phyloP scores from a whole-genome alignment of 805 yeast species.

The Lipomyces lipofer region DNA sequence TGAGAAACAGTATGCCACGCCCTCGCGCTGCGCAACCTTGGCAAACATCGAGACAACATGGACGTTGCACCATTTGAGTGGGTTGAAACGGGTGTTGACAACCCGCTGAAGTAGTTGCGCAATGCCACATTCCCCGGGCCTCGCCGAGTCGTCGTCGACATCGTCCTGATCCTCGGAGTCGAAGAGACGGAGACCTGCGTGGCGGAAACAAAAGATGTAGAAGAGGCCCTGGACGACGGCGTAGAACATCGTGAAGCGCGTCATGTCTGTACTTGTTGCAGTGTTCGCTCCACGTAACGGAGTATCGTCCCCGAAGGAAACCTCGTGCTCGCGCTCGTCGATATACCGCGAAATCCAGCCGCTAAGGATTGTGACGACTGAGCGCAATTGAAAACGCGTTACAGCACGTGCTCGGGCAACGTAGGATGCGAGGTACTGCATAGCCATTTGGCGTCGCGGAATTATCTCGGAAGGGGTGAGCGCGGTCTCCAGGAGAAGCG shows the following conservation, averaged over 20 bases:
- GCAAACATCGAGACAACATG: slow-evolving; percentile 94
- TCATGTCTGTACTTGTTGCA: slow-evolving; percentile 55
- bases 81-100: slow-evolving; percentile 86
- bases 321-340: slow-evolving; percentile 81
- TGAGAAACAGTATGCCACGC: slow-evolving; percentile 89
- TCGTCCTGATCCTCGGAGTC: slow-evolving; percentile 37
- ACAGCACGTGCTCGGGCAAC: slow-evolving; percentile 82
- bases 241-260: slow-evolving; percentile 82
- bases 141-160: slow-evolving; percentile 23
- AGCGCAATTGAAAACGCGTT: slow-evolving; percentile 68
- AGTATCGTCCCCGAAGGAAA: slow-evolving; percentile 40
- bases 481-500: slow-evolving; percentile 77
- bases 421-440: slow-evolving; percentile 89
- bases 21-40: slow-evolving; percentile 82
- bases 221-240: slow-evolving; percentile 87
- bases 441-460: slow-evolving; percentile 79
- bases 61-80: slow-evolving; percentile 88
- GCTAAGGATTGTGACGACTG: slow-evolving; percentile 77
- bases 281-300: neutral
- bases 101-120: slow-evolving; percentile 86
- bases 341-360: slow-evolving; percentile 84
- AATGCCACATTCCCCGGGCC: slow-evolving; percentile 50
- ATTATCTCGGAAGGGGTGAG: slow-evolving; percentile 66
- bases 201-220: slow-evolving; percentile 89
- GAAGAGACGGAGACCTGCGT: slow-evolving; percentile 58